These are phyloP conservation scores for Marasmius sp. DNA, from an alignment of 1,284 basidiomycete genomes.

Conservation along the genomic window DNA sequence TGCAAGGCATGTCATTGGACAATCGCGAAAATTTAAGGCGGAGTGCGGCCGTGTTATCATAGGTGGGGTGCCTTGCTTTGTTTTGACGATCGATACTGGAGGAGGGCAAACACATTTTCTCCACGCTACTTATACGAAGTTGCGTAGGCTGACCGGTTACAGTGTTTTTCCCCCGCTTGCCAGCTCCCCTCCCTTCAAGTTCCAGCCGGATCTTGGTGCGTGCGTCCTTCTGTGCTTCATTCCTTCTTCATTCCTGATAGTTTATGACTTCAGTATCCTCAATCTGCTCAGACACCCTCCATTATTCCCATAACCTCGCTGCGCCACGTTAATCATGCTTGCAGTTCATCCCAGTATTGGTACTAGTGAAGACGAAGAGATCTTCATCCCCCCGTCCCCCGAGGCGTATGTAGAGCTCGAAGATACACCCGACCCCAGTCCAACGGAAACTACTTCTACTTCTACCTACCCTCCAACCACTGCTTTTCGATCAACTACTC, in stretches of 20 bases:
- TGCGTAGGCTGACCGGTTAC: too few species aligned
- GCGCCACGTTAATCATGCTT: conserved; percentile 11
- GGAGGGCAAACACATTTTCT: too few species aligned
- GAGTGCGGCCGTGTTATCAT: background rate
- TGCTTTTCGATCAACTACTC: background rate
- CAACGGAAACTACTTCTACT: background rate
- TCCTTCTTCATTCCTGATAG: too few species aligned
- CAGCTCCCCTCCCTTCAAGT: too few species aligned
- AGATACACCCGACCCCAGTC: background rate
- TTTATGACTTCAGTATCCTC: too few species aligned
- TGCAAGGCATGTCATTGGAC: background rate
- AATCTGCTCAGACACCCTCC: background rate
- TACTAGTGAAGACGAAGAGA: background rate
- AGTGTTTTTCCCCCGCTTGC: too few species aligned
- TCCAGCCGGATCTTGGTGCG: too few species aligned
- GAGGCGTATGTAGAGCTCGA: background rate
- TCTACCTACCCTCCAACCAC: background rate
- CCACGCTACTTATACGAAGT: too few species aligned
- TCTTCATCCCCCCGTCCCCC: background rate
- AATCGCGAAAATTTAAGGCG: background rate
- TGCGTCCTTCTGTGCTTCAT: too few species aligned
- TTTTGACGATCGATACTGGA: background rate
- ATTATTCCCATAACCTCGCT: background rate
- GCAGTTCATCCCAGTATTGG: background rate
- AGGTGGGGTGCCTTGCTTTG: background rate